Evolutionary conservation across 2,329 filamentous ascomycete species (phyloP).

Genomic region (Drechslerella coelobrocha): DNA sequence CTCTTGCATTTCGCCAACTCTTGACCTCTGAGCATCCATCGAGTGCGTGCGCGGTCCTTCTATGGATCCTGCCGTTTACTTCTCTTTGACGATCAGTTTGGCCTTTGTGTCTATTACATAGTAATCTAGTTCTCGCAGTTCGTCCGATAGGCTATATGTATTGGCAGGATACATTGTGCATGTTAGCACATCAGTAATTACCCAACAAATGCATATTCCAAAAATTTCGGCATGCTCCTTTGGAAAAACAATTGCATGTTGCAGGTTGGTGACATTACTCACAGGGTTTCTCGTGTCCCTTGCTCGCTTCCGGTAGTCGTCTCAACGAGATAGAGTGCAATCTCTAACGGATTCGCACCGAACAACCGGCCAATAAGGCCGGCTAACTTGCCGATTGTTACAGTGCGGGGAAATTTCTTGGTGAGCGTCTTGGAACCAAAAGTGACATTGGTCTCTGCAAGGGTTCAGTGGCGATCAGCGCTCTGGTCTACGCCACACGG

Average conservation of each 20-base stretch:
- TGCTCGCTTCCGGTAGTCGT: conserved; percentile 22
- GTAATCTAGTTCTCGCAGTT: conserved; percentile 47
- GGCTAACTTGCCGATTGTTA: conserved; percentile 46
- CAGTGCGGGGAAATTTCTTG: conserved; percentile 50
- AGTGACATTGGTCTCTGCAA: conserved; percentile 39
- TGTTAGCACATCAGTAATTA: conserved; percentile 13
- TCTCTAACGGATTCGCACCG: conserved; percentile 44
- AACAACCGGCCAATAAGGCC: conserved; percentile 45
- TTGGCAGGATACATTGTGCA: conserved; percentile 4
- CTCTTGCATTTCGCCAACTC: neutral
- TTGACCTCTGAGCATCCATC: too few species aligned
- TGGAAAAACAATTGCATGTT: conserved; percentile 21
- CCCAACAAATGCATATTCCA: neutral
- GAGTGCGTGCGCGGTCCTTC: too few species aligned
- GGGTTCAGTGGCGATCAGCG: conserved; percentile 22
- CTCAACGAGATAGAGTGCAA: conserved; percentile 41
- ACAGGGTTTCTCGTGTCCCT: conserved; percentile 42
- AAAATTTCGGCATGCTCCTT: neutral
- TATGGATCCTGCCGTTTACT: conserved; percentile 5
- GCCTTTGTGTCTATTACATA: conserved; percentile 39
- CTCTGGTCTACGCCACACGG: neutral
- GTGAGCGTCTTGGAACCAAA: conserved; percentile 27
- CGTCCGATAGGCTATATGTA: conserved; percentile 31
- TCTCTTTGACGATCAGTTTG: conserved; percentile 36
- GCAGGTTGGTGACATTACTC: conserved; percentile 40